A percentile compares a stretch with the other conserved stretches of the same genome.
Evolutionary conservation across 345 rosid species (phyloP).

Genomic region (Sonneratia alba): DNA sequence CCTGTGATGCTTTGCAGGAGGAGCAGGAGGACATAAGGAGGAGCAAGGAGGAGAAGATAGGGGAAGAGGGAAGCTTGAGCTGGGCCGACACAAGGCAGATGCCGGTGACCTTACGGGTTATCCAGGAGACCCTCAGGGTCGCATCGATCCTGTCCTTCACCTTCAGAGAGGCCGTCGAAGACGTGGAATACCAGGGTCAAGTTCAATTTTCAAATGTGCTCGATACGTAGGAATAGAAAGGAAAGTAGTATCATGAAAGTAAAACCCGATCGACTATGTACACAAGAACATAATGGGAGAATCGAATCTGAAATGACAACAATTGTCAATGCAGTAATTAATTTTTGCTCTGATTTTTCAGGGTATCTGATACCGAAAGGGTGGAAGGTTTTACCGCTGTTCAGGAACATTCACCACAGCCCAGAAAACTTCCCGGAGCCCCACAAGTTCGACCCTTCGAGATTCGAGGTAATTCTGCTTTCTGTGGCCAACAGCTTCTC

Average conservation of each 20-base stretch:
- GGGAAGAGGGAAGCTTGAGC: conserved; percentile 26
- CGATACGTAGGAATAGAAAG: too few species aligned
- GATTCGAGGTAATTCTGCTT: conserved; percentile 29
- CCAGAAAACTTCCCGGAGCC: conserved; percentile 37
- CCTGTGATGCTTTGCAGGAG: conserved; percentile 27
- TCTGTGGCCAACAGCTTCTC: not conserved
- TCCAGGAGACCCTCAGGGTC: conserved; percentile 72
- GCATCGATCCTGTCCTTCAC: conserved; percentile 86
- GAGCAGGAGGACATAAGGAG: conserved; percentile 57
- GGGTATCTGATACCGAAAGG: conserved; percentile 50
- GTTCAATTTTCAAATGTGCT: not conserved
- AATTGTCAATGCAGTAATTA: too few species aligned
- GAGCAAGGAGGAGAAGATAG: conserved; percentile 18
- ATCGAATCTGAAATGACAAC: too few species aligned
- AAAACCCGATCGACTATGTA: too few species aligned
- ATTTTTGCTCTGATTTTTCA: not conserved
- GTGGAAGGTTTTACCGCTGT: conserved; percentile 50
- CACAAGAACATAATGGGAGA: too few species aligned
- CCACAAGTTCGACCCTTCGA: conserved; percentile 34
- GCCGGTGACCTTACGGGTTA: conserved; percentile 68
- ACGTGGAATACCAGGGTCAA: conserved; percentile 74
- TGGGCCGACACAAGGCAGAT: conserved; percentile 74
- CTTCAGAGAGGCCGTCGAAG: conserved; percentile 85
- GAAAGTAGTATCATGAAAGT: too few species aligned
- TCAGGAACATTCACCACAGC: conserved; percentile 42